Percentiles rank a stretch among this genome's conserved stretches.
These are phyloP conservation scores for Leccinum pachyderme DNA, from an alignment of 1,284 basidiomycete species.

Conservation along the genomic window DNA sequence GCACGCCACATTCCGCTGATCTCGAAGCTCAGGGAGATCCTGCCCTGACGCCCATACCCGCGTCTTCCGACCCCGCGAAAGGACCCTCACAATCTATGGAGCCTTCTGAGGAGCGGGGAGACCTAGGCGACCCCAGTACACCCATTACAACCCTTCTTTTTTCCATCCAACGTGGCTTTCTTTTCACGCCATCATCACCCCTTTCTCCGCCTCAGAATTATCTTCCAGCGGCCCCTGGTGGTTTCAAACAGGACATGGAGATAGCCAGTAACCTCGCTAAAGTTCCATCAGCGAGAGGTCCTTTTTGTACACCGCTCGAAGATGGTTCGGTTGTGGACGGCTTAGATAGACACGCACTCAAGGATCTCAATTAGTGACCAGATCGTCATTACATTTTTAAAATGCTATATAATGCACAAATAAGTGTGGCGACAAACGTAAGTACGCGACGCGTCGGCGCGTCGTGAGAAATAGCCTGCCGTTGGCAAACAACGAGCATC, in stretches of 20 bases:
- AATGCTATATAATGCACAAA: constrained; percentile 5
- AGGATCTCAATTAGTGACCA: constrained; percentile 26
- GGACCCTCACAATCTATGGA: background rate
- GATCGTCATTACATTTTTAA: background rate
- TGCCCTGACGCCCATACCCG: background rate
- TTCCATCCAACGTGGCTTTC: constrained; percentile 68
- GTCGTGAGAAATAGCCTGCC: constrained; percentile 25
- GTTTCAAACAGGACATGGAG: constrained; percentile 19
- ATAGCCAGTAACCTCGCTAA: constrained; percentile 4
- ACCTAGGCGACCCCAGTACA: constrained; percentile 39
- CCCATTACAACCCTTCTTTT: constrained; percentile 68
- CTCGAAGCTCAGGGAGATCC: constrained; percentile 6
- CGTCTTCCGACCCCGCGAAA: background rate
- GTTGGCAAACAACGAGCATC: constrained; percentile 8
- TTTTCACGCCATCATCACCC: constrained; percentile 58
- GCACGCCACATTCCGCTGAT: constrained; percentile 1
- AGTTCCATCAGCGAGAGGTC: background rate
- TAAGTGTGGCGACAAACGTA: too few species aligned
- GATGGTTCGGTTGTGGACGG: constrained; percentile 10
- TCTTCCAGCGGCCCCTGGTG: constrained; percentile 18
- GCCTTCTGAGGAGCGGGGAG: constrained; percentile 2
- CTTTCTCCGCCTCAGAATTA: constrained; percentile 57
- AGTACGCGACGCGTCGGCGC: constrained; percentile 22
- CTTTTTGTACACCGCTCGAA: constrained; percentile 16
- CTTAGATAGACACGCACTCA: constrained; percentile 28